Conservation (phyloP, 345 rosid genomes). For the Eucalyptus viminalis region DNA sequence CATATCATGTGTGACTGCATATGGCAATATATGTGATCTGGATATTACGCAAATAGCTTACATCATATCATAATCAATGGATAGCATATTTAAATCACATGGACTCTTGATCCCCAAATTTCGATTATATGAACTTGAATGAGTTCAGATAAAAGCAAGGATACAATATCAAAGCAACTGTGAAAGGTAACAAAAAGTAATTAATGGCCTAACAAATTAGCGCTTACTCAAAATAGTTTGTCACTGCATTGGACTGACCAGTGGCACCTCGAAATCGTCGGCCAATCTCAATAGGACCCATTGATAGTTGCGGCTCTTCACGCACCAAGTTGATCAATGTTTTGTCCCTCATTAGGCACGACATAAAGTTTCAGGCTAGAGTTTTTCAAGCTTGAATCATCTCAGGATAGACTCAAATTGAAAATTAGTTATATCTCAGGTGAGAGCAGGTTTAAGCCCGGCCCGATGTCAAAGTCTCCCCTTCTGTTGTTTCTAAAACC, state of each 20-base stretch:
- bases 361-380: background rate
- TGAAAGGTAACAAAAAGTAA: background rate
- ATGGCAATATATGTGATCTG: accelerated
- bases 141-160: background rate
- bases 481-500: background rate
- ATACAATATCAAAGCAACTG: background rate
- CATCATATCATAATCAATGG: background rate
- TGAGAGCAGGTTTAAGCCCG: background rate
- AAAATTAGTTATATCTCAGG: background rate
- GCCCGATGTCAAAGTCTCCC: background rate
- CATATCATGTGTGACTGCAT: background rate
- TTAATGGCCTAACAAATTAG: background rate
- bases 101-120: background rate
- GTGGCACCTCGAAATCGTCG: too few species aligned
- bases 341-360: background rate
- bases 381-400: background rate
- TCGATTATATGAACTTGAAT: background rate
- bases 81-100: background rate
- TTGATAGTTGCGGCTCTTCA: background rate
- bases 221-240: background rate
- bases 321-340: background rate
- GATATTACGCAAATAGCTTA: background rate
- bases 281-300: too few species aligned
- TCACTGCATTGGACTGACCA: background rate
- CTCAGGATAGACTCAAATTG: background rate